These are phyloP conservation scores for Kwoniella botswanensis DNA, from an alignment of 768 basidiomycete genomes.

Conservation along the genomic window DNA sequence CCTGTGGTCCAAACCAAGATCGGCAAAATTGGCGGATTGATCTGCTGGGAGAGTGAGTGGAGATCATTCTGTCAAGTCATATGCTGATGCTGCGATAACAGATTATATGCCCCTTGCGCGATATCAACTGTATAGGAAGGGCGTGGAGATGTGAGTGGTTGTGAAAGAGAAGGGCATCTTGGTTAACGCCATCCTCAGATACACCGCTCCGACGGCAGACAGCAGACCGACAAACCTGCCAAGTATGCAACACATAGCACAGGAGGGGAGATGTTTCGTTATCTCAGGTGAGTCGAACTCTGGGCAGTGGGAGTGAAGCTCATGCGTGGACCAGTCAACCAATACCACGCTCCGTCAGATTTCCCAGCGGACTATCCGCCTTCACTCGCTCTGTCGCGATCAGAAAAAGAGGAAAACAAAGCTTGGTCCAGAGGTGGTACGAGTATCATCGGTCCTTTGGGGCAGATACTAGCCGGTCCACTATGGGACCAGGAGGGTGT, in stretches of 20 bases:
- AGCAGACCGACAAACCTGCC: slow-evolving; percentile 35
- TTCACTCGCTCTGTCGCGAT: background rate
- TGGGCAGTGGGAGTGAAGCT: background rate
- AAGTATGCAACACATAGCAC: slow-evolving; percentile 42
- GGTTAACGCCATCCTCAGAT: slow-evolving; percentile 15
- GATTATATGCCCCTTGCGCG: slow-evolving; percentile 43
- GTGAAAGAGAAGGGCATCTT: background rate
- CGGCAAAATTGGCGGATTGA: slow-evolving; percentile 40
- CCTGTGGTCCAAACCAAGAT: slow-evolving; percentile 37
- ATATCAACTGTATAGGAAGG: slow-evolving; percentile 42
- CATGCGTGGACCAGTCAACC: slow-evolving; percentile 27
- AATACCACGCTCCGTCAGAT: slow-evolving; percentile 32
- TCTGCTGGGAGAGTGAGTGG: slow-evolving; percentile 46
- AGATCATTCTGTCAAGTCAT: background rate
- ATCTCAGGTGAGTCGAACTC: slow-evolving; percentile 29
- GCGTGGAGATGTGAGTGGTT: slow-evolving; percentile 38
- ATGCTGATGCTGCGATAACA: background rate
- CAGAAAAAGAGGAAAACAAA: slow-evolving; percentile 8
- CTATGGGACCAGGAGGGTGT: slow-evolving; percentile 45
- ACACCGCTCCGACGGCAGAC: slow-evolving; percentile 43
- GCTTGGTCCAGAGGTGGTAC: slow-evolving; percentile 39
- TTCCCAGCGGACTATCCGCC: slow-evolving; percentile 41
- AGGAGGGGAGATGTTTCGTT: slow-evolving; percentile 42
- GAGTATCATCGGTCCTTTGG: slow-evolving; percentile 40
- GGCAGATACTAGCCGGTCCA: slow-evolving; percentile 40